A percentile compares a stretch with the other conserved stretches of the same genome.
Evolutionary conservation across 805 yeast species (phyloP).

Genomic region (Candida railenensis): DNA sequence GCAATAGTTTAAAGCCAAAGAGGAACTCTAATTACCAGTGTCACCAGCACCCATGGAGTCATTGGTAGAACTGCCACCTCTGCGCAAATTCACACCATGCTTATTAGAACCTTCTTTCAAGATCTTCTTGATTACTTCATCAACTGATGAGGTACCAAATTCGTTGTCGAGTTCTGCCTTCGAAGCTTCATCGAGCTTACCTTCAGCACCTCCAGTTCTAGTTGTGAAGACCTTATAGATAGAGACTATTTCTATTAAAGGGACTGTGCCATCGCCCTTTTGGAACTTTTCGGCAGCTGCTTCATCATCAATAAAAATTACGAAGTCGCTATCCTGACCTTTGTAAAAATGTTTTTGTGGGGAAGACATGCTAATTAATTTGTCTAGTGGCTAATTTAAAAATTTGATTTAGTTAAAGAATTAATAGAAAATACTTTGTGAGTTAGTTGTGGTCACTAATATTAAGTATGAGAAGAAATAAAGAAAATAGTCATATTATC

Average conservation of each 20-base stretch:
- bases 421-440: no score
- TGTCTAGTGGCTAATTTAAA: background rate
- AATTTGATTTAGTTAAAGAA: no score
- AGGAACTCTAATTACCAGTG: constrained; percentile 14
- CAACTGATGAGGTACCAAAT: constrained; percentile 58
- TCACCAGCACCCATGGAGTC: constrained; percentile 42
- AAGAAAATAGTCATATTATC: no score
- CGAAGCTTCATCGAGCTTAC: constrained; percentile 71
- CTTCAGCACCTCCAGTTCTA: constrained; percentile 67
- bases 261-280: constrained; percentile 51
- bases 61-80: constrained; percentile 38
- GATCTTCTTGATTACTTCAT: constrained; percentile 59
- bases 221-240: constrained; percentile 64
- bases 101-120: constrained; percentile 59
- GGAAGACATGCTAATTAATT: constrained; percentile 13
- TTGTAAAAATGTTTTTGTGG: constrained; percentile 58
- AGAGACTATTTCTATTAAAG: constrained; percentile 62
- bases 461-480: no score
- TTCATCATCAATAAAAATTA: constrained; percentile 59
- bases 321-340: constrained; percentile 64
- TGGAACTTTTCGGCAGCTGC: constrained; percentile 48
- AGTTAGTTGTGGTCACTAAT: no score
- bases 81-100: constrained; percentile 21
- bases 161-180: constrained; percentile 61
- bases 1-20: no score